These are phyloP conservation scores for Colletotrichum sp. DNA, from an alignment of 2,329 filamentous ascomycete species.

Conservation along the genomic window DNA sequence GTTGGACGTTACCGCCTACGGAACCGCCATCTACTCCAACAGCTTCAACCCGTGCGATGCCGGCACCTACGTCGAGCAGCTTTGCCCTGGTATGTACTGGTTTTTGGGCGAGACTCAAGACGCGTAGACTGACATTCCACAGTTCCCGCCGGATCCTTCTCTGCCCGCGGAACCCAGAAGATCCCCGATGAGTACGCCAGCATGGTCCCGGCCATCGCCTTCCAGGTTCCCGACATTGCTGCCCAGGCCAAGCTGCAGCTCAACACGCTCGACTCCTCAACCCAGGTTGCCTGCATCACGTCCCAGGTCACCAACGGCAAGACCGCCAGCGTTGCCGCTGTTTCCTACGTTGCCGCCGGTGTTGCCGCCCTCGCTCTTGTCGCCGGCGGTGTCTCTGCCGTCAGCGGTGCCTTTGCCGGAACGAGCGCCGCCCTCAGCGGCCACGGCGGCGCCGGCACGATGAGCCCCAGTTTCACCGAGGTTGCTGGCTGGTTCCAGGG, in stretches of 20 bases:
- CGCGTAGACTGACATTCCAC: slow-evolving; percentile 22
- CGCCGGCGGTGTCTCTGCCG: slow-evolving; percentile 73
- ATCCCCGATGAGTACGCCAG: slow-evolving; percentile 75
- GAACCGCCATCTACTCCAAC: slow-evolving; percentile 78
- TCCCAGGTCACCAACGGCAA: slow-evolving; percentile 88
- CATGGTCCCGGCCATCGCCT: slow-evolving; percentile 87
- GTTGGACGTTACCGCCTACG: slow-evolving; percentile 83
- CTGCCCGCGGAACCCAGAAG: slow-evolving; percentile 71
- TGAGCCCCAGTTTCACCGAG: slow-evolving; percentile 85
- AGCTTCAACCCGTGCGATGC: slow-evolving; percentile 82
- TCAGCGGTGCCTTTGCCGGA: slow-evolving; percentile 63
- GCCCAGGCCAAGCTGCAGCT: slow-evolving; percentile 83
- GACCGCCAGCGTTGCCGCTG: slow-evolving; percentile 74
- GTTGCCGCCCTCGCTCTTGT: slow-evolving; percentile 84
- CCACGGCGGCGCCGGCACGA: slow-evolving; percentile 64
- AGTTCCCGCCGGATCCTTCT: slow-evolving; percentile 79
- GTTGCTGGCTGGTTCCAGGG: slow-evolving; percentile 91
- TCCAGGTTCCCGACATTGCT: slow-evolving; percentile 87
- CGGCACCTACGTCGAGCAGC: slow-evolving; percentile 68
- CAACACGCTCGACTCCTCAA: slow-evolving; percentile 57
- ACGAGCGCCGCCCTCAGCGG: slow-evolving; percentile 55
- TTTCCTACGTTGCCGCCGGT: slow-evolving; percentile 83
- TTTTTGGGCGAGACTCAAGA: neutral
- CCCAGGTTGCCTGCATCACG: slow-evolving; percentile 76
- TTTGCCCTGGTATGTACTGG: slow-evolving; percentile 76